Evolutionary conservation across 805 yeast species (phyloP).

Genomic region (Barnettozyma vustinii): DNA sequence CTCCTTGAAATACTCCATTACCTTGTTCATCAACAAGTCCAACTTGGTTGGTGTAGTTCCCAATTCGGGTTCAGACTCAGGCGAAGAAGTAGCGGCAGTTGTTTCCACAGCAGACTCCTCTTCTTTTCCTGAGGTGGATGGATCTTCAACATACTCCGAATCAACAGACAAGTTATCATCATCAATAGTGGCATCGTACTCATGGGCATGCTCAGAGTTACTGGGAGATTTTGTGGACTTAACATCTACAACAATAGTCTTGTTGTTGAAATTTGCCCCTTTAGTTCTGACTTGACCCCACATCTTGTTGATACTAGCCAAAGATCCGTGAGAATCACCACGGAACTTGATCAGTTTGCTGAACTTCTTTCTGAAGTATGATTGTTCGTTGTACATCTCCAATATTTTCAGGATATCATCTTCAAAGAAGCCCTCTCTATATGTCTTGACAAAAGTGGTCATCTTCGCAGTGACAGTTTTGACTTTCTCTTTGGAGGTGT

Average conservation of each 20-base stretch:
- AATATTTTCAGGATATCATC: not conserved
- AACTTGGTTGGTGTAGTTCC: not conserved
- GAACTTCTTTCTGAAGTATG: not conserved
- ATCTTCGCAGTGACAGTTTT: not conserved
- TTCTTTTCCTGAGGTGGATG: not conserved
- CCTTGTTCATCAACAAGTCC: not conserved
- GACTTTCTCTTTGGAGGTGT: not conserved
- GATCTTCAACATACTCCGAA: not conserved
- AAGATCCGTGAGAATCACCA: not conserved
- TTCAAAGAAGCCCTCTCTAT: not conserved
- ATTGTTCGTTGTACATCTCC: not conserved
- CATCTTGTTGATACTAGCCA: not conserved
- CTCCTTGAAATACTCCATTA: not conserved
- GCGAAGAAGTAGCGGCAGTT: not conserved
- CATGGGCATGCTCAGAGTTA: not conserved
- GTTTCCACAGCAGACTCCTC: not conserved
- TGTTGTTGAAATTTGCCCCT: not conserved
- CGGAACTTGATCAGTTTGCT: not conserved
- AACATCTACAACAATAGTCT: not conserved
- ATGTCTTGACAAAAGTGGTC: not conserved
- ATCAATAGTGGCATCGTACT: not conserved
- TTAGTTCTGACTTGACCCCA: not conserved
- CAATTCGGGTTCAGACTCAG: not conserved
- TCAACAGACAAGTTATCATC: not conserved
- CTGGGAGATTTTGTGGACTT: not conserved